Conservation (phyloP, 176 grass and related monocot genomes). For the Raddia distichophylla region DNA sequence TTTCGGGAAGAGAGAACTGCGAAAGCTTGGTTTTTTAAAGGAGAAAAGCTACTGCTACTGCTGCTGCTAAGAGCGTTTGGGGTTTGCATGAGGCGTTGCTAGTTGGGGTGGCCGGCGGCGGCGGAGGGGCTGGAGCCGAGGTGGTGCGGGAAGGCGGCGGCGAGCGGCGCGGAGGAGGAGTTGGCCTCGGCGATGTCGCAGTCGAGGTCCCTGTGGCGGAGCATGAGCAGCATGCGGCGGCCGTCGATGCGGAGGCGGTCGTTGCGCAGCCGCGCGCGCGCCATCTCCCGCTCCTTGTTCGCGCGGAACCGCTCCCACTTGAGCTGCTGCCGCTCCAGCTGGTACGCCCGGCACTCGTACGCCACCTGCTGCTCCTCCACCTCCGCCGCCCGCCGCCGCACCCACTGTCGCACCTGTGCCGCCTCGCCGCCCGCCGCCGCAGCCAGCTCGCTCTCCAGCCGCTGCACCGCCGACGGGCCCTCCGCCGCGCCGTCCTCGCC, state of each 20-base stretch:
- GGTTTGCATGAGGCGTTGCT: background rate
- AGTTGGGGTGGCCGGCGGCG: constrained; percentile 39
- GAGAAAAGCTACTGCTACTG: background rate
- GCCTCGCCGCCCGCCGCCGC: constrained; percentile 36
- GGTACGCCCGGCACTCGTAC: constrained; percentile 47
- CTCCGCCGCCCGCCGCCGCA: constrained; percentile 60
- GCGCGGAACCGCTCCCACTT: constrained; percentile 78
- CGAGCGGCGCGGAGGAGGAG: constrained; percentile 38
- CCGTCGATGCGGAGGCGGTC: constrained; percentile 60
- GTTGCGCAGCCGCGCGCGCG: constrained; percentile 62
- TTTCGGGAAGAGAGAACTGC: background rate
- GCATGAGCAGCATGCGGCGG: constrained; percentile 72
- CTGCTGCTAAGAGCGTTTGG: background rate
- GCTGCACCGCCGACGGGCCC: constrained; percentile 41
- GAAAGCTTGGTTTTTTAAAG: too few species aligned
- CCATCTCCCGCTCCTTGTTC: constrained; percentile 81
- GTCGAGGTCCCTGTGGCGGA: constrained; percentile 78
- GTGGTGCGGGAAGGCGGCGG: constrained; percentile 15
- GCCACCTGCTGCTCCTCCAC: constrained; percentile 67
- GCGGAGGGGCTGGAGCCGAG: constrained; percentile 48
- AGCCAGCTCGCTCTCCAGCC: constrained; percentile 61
- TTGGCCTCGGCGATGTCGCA: constrained; percentile 45
- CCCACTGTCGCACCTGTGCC: constrained; percentile 54
- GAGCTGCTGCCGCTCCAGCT: constrained; percentile 66
- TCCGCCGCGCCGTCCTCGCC: constrained; percentile 38